Percentiles rank a stretch among this genome's conserved stretches.
These are phyloP conservation scores for Wilcoxina mikolae DNA, from an alignment of 495 filamentous ascomycete genomes.

Conservation along the genomic window DNA sequence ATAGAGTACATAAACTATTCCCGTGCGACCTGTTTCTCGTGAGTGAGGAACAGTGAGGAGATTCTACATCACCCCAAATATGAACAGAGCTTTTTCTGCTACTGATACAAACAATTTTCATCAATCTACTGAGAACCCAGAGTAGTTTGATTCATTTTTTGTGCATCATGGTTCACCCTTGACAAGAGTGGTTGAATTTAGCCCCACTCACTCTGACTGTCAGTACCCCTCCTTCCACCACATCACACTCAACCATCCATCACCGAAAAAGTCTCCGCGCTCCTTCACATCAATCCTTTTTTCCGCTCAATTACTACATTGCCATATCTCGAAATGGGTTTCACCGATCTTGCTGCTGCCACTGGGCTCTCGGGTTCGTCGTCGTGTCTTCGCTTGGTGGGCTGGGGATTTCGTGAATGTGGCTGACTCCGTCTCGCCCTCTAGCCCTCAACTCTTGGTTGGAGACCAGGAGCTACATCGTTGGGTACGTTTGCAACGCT, in stretches of 20 bases:
- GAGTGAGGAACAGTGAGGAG: not conserved
- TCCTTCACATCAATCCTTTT: not conserved
- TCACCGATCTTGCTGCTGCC: constrained; percentile 80
- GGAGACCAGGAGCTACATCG: constrained; percentile 79
- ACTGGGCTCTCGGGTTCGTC: constrained; percentile 70
- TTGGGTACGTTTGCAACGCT: constrained; percentile 50
- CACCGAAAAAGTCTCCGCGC: constrained; percentile 8
- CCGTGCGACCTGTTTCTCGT: too few relatives aligned
- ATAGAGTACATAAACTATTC: too few relatives aligned
- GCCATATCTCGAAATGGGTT: constrained; percentile 59
- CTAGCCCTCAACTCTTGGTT: constrained; percentile 87
- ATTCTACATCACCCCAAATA: not conserved
- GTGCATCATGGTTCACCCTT: constrained; percentile 5
- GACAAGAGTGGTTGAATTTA: constrained; percentile 2
- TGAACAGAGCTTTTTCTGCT: not conserved
- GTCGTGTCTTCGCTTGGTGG: constrained; percentile 11
- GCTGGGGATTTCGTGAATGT: not conserved
- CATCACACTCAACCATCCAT: constrained; percentile 19
- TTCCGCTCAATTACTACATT: constrained; percentile 1
- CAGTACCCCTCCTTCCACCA: constrained; percentile 25
- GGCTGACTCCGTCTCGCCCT: not conserved
- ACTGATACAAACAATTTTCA: not conserved
- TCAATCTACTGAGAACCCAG: not conserved
- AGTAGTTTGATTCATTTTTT: constrained; percentile 2
- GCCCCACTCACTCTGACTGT: constrained; percentile 18